phyloP scores from a whole-genome alignment of 2,329 filamentous ascomycete species.

The Arthrobotrys sphaeroides region DNA sequence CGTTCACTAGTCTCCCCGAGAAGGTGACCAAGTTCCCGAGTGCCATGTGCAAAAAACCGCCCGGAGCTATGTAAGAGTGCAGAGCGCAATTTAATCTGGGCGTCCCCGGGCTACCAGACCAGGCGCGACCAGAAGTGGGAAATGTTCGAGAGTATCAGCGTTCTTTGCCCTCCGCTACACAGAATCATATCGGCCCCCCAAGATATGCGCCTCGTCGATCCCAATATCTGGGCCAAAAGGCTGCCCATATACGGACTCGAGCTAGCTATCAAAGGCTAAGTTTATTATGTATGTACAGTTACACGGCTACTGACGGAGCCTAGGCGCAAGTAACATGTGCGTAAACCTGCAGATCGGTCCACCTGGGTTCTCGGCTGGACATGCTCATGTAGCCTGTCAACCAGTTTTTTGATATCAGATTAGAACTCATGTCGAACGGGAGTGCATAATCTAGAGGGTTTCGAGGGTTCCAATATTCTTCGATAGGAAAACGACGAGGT shows the following conservation, averaged over 20 bases:
- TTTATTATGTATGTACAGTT: not conserved
- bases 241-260: not conserved
- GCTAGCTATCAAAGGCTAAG: not conserved
- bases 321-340: not conserved
- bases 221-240: not conserved
- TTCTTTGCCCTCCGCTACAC: not conserved
- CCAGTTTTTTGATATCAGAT: not conserved
- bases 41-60: not conserved
- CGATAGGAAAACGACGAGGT: not conserved
- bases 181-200: not conserved
- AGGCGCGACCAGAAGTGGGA: not conserved
- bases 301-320: not conserved
- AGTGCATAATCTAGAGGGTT: too few species aligned
- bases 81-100: too few species aligned
- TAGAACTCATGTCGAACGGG: too few species aligned
- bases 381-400: too few species aligned
- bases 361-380: conserved; percentile 9
- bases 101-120: too few species aligned
- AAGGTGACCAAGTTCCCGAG: not conserved
- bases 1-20: conserved; percentile 12
- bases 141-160: not conserved
- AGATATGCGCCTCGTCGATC: conserved; percentile 27
- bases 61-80: not conserved
- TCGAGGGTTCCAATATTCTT: too few species aligned
- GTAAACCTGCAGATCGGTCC: conserved; percentile 18